phyloP scores from a whole-genome alignment of 2,329 filamentous ascomycete genomes.

The Colletotrichum simmondsii region DNA sequence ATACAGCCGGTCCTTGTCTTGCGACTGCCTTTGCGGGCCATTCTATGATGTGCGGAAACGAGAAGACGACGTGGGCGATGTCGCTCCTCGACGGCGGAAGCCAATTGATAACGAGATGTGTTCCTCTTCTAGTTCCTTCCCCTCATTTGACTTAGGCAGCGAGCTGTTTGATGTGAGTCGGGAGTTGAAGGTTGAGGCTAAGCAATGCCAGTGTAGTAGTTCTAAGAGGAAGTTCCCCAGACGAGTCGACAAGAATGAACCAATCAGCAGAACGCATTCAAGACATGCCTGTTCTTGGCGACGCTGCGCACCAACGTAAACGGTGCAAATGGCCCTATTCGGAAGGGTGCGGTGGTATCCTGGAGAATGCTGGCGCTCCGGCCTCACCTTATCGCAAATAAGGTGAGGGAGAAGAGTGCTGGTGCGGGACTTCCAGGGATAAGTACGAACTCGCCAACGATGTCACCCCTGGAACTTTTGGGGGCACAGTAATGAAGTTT shows the following conservation, averaged over 20 bases:
- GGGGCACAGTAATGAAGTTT: not conserved
- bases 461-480: not conserved
- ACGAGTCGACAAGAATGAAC: not conserved
- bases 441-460: not conserved
- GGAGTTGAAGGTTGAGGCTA: not conserved
- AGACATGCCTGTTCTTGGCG: not conserved
- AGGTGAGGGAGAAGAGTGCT: not conserved
- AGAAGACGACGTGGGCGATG: not conserved
- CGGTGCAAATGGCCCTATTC: not conserved
- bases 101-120: not conserved
- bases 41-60: not conserved
- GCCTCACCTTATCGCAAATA: not conserved
- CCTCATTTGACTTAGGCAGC: not conserved
- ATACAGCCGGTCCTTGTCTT: constrained; percentile 62
- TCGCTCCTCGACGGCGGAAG: not conserved
- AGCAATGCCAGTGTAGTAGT: not conserved
- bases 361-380: not conserved
- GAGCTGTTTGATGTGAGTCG: not conserved
- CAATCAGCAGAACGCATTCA: not conserved
- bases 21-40: constrained; percentile 50
- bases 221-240: not conserved
- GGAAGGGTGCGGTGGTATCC: not conserved
- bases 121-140: not conserved
- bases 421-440: not conserved
- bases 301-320: not conserved